Base-by-base conservation (phyloP, 129 eudicot species). In the Tanacetum coccineum region DNA sequence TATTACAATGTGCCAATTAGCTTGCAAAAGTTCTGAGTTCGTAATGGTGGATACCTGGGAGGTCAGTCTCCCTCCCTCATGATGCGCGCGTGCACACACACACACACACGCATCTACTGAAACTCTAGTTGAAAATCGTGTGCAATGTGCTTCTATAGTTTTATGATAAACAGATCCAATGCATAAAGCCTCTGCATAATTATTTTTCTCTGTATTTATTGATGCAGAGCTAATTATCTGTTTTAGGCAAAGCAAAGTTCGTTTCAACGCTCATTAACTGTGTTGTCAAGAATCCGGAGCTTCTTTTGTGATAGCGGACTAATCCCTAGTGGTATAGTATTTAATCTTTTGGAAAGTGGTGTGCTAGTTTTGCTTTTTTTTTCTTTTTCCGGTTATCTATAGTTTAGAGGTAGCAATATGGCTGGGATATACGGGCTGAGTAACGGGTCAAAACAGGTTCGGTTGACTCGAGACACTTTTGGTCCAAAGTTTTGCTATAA, bases 21-120 rank as follows among this genome's bases (percentile, higher is more conserved):
- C 95, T 59, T 88, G 91, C 78, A 82, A 64, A 74, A 88, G 83
- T 73, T 88, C 98, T 10, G 95, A 88, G 5, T 89, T 88, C 20
- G 71, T 86, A 32, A 88, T 86, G 98, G 91, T 86, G 66, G 96
- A 92, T 84, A 68, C 85, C 7, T 92, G 98, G 98, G 98, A 92
- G 98, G 98, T 92, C 52, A 74, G 58, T 61, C 78, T 40, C 25
- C 2, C 73, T 56, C 53, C 13, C 46, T 49, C 45, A 7, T 57
- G 7, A 9, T 9, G 1, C 58, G 6, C 4, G 25, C 25, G 25
- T 22, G 7, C 57, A 22, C 2, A 22, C 25, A 8, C 57, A 13
- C 55, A 13, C 55, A 45, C 42, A 45, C 69, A 47, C 45, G 46
- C 22, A 14, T 26, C 21, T 61, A 25, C 21, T 32, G 14, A 61